phyloP scores from a whole-genome alignment of 257 asterid species.

The Plectranthus barbatus region DNA sequence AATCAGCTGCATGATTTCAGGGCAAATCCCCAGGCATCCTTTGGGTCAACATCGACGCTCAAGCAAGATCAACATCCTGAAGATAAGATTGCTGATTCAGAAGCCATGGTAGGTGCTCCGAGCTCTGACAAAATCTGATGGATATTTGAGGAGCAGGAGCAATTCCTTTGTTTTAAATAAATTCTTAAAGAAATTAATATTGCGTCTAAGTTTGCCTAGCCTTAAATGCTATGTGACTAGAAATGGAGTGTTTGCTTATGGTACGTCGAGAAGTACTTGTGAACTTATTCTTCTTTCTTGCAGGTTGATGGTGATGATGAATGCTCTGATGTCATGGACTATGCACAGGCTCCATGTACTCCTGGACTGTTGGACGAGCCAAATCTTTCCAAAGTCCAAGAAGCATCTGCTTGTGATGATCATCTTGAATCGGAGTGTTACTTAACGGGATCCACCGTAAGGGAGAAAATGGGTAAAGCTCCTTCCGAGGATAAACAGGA shows the following conservation, averaged over 20 bases:
- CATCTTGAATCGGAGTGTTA: slow-evolving; percentile 67
- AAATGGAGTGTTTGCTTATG: background rate
- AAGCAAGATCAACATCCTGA: slow-evolving; percentile 48
- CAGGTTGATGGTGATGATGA: slow-evolving; percentile 54
- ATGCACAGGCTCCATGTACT: slow-evolving; percentile 85
- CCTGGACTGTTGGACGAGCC: slow-evolving; percentile 84
- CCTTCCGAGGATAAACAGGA: slow-evolving; percentile 34
- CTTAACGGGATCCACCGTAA: slow-evolving; percentile 22
- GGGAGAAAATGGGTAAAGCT: slow-evolving; percentile 26
- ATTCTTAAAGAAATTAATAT: background rate
- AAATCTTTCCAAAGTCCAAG: slow-evolving; percentile 63
- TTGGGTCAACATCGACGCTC: slow-evolving; percentile 38
- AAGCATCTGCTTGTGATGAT: slow-evolving; percentile 79
- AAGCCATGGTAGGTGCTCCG: slow-evolving; percentile 40
- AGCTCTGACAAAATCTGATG: slow-evolving; percentile 5
- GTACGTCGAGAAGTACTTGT: background rate
- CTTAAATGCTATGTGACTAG: background rate
- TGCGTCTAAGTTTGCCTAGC: background rate
- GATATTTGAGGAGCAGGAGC: slow-evolving; percentile 9
- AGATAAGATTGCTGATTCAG: slow-evolving; percentile 36
- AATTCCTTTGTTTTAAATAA: background rate
- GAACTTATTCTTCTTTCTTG: slow-evolving; percentile 11
- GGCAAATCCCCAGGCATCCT: slow-evolving; percentile 60
- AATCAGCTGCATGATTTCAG: slow-evolving; percentile 29
- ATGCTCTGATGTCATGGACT: slow-evolving; percentile 51